Evolutionary conservation across 2,329 filamentous ascomycete species (phyloP).

Genomic region (Claviceps sp.): DNA sequence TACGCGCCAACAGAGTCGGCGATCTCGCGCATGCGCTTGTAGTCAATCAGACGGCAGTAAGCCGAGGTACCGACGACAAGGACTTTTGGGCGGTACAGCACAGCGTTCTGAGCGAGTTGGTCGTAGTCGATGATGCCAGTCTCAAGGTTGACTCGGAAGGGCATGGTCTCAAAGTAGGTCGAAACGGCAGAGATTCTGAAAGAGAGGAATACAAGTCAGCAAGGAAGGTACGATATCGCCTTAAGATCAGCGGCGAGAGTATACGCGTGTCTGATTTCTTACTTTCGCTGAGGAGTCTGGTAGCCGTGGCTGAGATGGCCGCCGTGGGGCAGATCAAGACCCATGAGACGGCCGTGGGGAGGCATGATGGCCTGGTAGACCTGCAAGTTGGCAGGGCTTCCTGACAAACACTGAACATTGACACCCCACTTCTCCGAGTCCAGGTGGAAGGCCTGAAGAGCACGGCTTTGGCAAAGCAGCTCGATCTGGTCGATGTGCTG

Average conservation of each 20-base stretch:
- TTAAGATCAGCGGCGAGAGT: neutral
- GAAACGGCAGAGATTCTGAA: slow-evolving; percentile 82
- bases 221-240: neutral
- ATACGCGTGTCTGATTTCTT: slow-evolving; percentile 15
- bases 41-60: slow-evolving; percentile 97
- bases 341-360: slow-evolving; percentile 92
- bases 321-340: slow-evolving; percentile 85
- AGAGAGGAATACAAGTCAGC: neutral
- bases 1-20: slow-evolving; percentile 89
- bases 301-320: slow-evolving; percentile 95
- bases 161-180: slow-evolving; percentile 98
- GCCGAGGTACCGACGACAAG: slow-evolving; percentile 94
- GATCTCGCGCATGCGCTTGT: slow-evolving; percentile 89
- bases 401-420: slow-evolving; percentile 90
- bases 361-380: slow-evolving; percentile 97
- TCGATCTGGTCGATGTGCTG: slow-evolving; percentile 97
- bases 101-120: slow-evolving; percentile 74
- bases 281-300: slow-evolving; percentile 89
- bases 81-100: slow-evolving; percentile 89
- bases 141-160: slow-evolving; percentile 78
- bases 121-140: slow-evolving; percentile 98
- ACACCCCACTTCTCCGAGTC: slow-evolving; percentile 90
- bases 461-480: slow-evolving; percentile 85
- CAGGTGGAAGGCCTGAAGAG: slow-evolving; percentile 79
- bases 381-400: slow-evolving; percentile 92